Evolutionary conservation across 192 early-diverging fungal genomes (phyloP), one percentile per base, ranked within the genome.

Genomic region (Coemansia umbellata): DNA sequence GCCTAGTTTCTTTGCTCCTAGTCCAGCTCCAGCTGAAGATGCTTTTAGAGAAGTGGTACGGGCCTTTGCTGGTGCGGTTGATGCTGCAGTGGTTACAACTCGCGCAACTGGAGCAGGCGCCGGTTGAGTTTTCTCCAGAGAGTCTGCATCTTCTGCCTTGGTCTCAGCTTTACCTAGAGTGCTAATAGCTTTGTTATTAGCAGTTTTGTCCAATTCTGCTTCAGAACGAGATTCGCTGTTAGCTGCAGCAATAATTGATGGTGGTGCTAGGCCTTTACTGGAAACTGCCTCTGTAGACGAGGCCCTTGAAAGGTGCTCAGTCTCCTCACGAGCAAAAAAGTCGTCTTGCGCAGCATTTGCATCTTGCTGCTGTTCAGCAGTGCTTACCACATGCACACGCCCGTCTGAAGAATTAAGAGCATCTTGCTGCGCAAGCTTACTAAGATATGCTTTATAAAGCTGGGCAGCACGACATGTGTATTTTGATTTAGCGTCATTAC

Each of bases 381-480:
- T 31, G 15, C 17, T 11, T 37, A 47, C 42, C 11, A 62, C 18
- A 18, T 55, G 31, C 28, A 78, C 74, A 15, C 59, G 59, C 33
- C 63, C 63, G 19, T 78, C 74, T 24, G 49, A 30, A 7, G 60
- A 55, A 28, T 8, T 23, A 15, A 45, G 37, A 10, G 64, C 52
- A 60, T 97, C 94, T 37, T 90, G 85, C 31, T 85, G 78, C 5
- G 82, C 82, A 14, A 89, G 81, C 60, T 77, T 78, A 23, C 69
- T 60, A 52, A 97, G 55, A 40, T 85, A 78, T 19, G 88, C 83
- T 71, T 94, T 94, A 77, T 97, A 98, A 58, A 84, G 65, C 49
- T 80, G 67, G 1, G 89, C 93, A 18, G 73, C 72, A 24, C 81
- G 76, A 14, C 80, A 80, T 1, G 87, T 87, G 66, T 97, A 98